A percentile compares a stretch with the other conserved stretches of the same genome.
phyloP scores from a whole-genome alignment of 805 yeast genomes.

The Kodamaea jinghongensis region DNA sequence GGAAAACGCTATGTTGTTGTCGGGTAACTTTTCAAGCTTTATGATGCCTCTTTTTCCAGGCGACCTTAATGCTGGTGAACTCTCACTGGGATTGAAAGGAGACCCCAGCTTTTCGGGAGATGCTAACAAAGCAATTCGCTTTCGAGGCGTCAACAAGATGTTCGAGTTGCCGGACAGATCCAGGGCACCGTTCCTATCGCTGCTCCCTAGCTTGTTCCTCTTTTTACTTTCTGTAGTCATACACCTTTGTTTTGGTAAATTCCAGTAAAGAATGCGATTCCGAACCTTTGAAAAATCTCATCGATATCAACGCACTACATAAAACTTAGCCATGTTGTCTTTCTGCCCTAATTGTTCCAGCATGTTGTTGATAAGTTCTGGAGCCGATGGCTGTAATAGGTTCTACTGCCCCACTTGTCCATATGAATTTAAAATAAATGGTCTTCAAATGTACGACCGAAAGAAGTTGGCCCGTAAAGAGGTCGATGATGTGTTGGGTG shows the following conservation, averaged over 20 bases:
- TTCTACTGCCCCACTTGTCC: conserved; percentile 94
- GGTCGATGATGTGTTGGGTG: conserved; percentile 95
- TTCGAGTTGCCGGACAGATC: background rate
- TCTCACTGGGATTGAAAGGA: background rate
- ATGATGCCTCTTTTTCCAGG: conserved; percentile 37
- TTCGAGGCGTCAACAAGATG: conserved; percentile 2
- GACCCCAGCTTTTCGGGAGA: conserved; percentile 3
- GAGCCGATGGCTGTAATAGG: conserved; percentile 57
- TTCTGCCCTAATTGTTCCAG: conserved; percentile 95
- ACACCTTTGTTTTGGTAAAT: background rate
- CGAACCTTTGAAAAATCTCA: conserved; percentile 7
- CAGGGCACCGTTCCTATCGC: background rate
- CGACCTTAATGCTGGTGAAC: conserved; percentile 19
- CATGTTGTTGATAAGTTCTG: conserved; percentile 69
- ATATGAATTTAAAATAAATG: conserved; percentile 85
- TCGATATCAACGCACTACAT: background rate
- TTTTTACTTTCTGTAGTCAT: background rate
- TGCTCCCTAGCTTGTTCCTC: background rate
- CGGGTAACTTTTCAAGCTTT: conserved; percentile 15
- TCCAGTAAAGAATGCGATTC: background rate
- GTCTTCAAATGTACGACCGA: conserved; percentile 81
- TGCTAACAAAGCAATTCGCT: conserved; percentile 3
- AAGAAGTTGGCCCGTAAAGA: conserved; percentile 80
- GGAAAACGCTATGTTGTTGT: conserved; percentile 13
- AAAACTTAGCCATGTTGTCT: conserved; percentile 60